Evolutionary conservation across 2,329 filamentous ascomycete genomes (phyloP).

Genomic region (Clarireedia paspali): DNA sequence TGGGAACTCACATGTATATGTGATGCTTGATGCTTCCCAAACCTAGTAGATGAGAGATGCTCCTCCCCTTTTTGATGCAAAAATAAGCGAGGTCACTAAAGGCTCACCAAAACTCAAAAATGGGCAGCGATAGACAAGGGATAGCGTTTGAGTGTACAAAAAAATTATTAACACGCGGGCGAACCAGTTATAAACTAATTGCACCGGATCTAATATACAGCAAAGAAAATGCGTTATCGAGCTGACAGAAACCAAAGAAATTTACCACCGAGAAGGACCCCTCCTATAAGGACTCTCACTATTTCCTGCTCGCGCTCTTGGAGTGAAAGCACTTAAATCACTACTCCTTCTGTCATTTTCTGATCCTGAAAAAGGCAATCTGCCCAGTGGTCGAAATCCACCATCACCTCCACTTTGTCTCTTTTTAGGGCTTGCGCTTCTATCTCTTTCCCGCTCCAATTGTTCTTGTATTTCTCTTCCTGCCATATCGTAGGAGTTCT

Average conservation of each 20-base stretch:
- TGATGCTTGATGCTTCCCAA: too few species aligned
- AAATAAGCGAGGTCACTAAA: too few species aligned
- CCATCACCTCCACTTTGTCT: conserved; percentile 17
- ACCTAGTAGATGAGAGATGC: too few species aligned
- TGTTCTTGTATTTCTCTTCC: conserved; percentile 23
- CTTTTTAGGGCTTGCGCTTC: conserved; percentile 24
- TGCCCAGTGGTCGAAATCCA: conserved; percentile 3
- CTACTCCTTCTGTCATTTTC: conserved; percentile 19
- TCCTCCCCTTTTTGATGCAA: too few species aligned
- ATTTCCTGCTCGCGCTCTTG: conserved; percentile 12
- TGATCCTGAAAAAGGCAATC: conserved; percentile 10
- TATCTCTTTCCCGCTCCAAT: conserved; percentile 22
- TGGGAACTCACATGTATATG: too few species aligned
- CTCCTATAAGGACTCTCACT: conserved; percentile 22
- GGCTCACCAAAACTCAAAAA: too few species aligned
- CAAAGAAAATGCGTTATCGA: not conserved
- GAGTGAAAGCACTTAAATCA: conserved; percentile 13
- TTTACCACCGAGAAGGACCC: conserved; percentile 22
- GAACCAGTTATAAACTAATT: too few species aligned
- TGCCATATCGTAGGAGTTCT: conserved; percentile 56
- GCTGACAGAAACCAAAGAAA: not conserved
- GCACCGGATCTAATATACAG: too few species aligned
- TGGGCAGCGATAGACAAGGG: too few species aligned
- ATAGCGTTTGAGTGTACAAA: too few species aligned
- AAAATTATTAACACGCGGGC: too few species aligned